Base-by-base conservation (phyloP, 306 rosid genomes). In the Sicyos edulis region DNA sequence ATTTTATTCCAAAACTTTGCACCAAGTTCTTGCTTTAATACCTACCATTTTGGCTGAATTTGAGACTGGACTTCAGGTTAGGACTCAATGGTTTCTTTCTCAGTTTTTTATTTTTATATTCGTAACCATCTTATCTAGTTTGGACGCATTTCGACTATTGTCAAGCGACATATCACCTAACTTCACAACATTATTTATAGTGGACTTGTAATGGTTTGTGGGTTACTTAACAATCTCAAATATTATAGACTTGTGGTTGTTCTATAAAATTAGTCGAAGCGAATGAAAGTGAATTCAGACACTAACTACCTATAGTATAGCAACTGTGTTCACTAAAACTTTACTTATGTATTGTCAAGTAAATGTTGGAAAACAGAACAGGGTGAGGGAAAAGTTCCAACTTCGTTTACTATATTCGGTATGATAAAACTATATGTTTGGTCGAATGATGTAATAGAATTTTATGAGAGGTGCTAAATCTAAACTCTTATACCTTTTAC, bases 21-120 rank as follows among this genome's bases (percentile, higher is more conserved):
- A 88, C 75, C 87, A 85, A 83, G 66, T 90, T 59, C 83, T 90
- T 66, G 96, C 89, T 10, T 88, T 89, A 5, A 84, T 92, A 75
- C 96, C 98, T 2, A 55, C 73, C 6, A 88, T 85, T 68, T 86
- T 92, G 42, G 19, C 19, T 2, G 93, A 87, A 74, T 88, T 88
- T 60, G 98, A 92, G 84, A 77, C 73, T 6, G 98, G 93, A 81
- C 34, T 90, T 54, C 84, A 85, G 91, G 98, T 90, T 74, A 73
- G n/a, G 87, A 11, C 21, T 12, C 20, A 1, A 13, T 67, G 61
- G 3, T 10, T 24, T 26, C 16, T 52, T 22, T 53, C 26, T 3
- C 15, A 26, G 29, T 26, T n/a, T n/a, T n/a, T n/a, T n/a, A n/a
- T n/a, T n/a, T n/a, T n/a, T n/a, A n/a, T n/a, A n/a, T n/a, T n/a